Evolutionary conservation across 2,329 filamentous ascomycete species (phyloP), one percentile per base, ranked within the genome.

Genomic region (Cladosporium sp.): DNA sequence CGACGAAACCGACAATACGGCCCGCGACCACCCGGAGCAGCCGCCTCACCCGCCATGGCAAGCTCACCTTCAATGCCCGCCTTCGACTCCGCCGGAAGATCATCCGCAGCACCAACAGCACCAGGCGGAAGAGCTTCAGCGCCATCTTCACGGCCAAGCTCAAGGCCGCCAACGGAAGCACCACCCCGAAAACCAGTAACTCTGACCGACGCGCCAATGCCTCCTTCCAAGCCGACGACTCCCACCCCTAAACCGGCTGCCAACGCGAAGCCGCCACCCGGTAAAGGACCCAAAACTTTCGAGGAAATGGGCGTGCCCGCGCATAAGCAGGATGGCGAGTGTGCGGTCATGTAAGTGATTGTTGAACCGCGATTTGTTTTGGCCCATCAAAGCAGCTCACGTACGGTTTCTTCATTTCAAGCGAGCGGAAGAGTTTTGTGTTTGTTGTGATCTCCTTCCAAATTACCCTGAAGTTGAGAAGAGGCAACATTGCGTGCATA

Each of bases 221-320:
- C 57, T 7, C 55, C 57, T 19, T 51, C 54, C 45, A 49, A 57
- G 19, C 40, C 53, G 36, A 53, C 51, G 19, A 49, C 38, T 54
- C 59, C 42, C 43, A 53, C 50, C 56, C 32, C 32, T 3, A 57
- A 43, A 52, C 58, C 62, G 22, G 57, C 62, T 12, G 55, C 62
- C 16, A 43, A 54, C 2, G 40, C 59, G 11, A 63, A 66, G 49
- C 60, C 67, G n/a, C 53, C 62, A 20, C 74, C 79, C 27, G 78
- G 78, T 43, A 88, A 90, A 64, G 93, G 92, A 9, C 92, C 93
- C 1, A 88, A 93, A 61, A 97, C 93, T 0, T 98, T 98, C 67
- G 92, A 96, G 66, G 91, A 94, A 66, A 98, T 98, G 93, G 93
- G 93, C 33, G 92, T 98, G 60, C 88, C 90, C 6, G 79, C 84